phyloP scores from a whole-genome alignment of 108 stramenopile genomes.

The Schizochytrium sp. region DNA sequence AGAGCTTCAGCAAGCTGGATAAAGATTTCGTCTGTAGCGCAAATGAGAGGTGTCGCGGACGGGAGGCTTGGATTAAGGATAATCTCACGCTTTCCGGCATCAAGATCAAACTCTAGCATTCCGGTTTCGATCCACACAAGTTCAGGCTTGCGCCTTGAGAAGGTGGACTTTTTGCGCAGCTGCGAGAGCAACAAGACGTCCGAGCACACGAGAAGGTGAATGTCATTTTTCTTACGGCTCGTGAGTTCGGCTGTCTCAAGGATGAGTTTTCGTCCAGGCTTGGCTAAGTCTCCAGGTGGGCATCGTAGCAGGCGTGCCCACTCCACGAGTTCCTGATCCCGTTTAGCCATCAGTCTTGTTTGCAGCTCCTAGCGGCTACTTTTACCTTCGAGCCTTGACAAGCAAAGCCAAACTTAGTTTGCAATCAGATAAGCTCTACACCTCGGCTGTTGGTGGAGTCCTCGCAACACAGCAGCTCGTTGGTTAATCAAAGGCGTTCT shows the following conservation, averaged over 20 bases:
- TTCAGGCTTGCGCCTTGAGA: constrained; percentile 45
- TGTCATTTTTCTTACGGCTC: neutral
- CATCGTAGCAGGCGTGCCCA: constrained; percentile 35
- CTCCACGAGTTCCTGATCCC: constrained; percentile 20
- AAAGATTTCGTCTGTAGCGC: neutral
- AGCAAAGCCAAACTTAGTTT: too few relatives aligned
- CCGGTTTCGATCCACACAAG: constrained; percentile 14
- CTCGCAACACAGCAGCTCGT: too few relatives aligned
- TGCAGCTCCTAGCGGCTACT: too few relatives aligned
- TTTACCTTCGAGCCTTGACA: too few relatives aligned
- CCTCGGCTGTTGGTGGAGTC: too few relatives aligned
- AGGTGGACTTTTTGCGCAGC: constrained; percentile 50
- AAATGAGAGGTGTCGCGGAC: neutral
- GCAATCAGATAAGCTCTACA: too few relatives aligned
- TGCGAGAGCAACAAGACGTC: constrained; percentile 50
- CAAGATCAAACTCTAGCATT: neutral
- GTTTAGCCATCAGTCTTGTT: too few relatives aligned
- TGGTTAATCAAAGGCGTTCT: too few relatives aligned
- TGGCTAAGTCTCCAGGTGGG: neutral
- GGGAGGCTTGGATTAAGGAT: neutral
- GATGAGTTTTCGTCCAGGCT: constrained; percentile 14
- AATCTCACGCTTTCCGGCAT: neutral
- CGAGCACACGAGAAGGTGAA: constrained; percentile 52
- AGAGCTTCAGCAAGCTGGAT: neutral
- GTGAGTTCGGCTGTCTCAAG: constrained; percentile 48